Conservation (phyloP, 371 early-diverging fungal species). For the Actinomucor elegans region DNA sequence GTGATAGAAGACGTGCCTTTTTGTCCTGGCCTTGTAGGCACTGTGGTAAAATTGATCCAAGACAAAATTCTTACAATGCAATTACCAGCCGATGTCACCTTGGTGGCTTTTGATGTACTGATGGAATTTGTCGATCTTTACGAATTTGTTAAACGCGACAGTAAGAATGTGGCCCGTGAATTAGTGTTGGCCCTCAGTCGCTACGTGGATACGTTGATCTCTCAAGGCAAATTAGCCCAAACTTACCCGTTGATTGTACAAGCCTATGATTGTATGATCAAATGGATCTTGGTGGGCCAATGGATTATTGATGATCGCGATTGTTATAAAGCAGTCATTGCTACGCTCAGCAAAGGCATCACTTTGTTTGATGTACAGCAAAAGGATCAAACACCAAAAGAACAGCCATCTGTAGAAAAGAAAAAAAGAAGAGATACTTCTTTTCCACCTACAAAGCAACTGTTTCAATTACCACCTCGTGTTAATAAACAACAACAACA, state of each 20-base stretch:
- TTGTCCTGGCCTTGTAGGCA: conserved; percentile 70
- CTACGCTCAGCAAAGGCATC: conserved; percentile 70
- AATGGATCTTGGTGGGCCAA: conserved; percentile 72
- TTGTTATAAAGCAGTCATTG: conserved; percentile 66
- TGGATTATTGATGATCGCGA: conserved; percentile 77
- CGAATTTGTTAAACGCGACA: conserved; percentile 67
- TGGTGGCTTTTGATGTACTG: conserved; percentile 71
- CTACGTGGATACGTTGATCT: conserved; percentile 66
- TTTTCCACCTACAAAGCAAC: conserved; percentile 47
- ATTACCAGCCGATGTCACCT: conserved; percentile 66
- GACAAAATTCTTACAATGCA: conserved; percentile 73
- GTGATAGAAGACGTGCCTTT: conserved; percentile 76
- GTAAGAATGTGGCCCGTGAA: conserved; percentile 73
- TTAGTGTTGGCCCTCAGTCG: conserved; percentile 69
- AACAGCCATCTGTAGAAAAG: conserved; percentile 28
- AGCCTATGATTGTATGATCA: conserved; percentile 77
- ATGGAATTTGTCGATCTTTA: conserved; percentile 66
- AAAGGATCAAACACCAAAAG: conserved; percentile 1
- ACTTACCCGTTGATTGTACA: conserved; percentile 63
- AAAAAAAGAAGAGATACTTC: conserved; percentile 48
- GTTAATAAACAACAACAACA: conserved; percentile 24
- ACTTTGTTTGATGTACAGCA: conserved; percentile 60
- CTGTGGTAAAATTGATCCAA: conserved; percentile 71
- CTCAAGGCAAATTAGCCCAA: conserved; percentile 37
- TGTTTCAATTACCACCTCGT: conserved; percentile 46